phyloP scores from a whole-genome alignment of 257 asterid genomes.

The Solanum tarijense region DNA sequence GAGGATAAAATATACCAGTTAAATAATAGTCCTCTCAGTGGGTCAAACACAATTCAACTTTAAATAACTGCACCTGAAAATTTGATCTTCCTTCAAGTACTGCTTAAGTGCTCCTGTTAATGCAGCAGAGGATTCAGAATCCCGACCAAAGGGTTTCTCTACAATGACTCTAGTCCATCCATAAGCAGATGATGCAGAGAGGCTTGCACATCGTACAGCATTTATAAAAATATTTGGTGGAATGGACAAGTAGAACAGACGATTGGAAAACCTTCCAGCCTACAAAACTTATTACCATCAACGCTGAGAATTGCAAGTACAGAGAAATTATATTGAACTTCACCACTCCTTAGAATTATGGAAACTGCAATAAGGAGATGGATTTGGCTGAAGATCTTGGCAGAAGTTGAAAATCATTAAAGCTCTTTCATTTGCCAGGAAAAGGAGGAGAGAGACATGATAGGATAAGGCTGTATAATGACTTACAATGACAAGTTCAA shows the following conservation, averaged over 20 bases:
- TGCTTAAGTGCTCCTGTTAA: conserved; percentile 80
- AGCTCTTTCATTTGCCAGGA: background rate
- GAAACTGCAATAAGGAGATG: background rate
- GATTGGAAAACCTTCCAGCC: conserved; percentile 73
- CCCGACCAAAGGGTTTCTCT: conserved; percentile 98
- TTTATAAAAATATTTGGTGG: conserved; percentile 88
- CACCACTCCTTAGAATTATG: background rate
- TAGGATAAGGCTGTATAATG: background rate
- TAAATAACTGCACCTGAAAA: conserved; percentile 48
- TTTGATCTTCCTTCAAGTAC: conserved; percentile 82
- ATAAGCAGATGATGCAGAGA: conserved; percentile 66
- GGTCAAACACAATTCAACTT: background rate
- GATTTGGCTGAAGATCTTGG: background rate
- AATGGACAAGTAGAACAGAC: conserved; percentile 88
- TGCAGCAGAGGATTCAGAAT: conserved; percentile 90
- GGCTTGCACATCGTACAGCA: conserved; percentile 87
- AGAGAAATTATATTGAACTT: background rate
- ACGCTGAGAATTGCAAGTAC: background rate
- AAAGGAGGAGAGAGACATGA: background rate
- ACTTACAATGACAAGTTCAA: background rate
- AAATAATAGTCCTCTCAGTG: background rate
- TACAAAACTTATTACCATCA: conserved; percentile 17
- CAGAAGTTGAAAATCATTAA: background rate
- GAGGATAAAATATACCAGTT: background rate
- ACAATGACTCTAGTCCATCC: conserved; percentile 99